These are phyloP conservation scores for Coemansia linderi DNA, from an alignment of 371 early-diverging fungal species.

Conservation along the genomic window DNA sequence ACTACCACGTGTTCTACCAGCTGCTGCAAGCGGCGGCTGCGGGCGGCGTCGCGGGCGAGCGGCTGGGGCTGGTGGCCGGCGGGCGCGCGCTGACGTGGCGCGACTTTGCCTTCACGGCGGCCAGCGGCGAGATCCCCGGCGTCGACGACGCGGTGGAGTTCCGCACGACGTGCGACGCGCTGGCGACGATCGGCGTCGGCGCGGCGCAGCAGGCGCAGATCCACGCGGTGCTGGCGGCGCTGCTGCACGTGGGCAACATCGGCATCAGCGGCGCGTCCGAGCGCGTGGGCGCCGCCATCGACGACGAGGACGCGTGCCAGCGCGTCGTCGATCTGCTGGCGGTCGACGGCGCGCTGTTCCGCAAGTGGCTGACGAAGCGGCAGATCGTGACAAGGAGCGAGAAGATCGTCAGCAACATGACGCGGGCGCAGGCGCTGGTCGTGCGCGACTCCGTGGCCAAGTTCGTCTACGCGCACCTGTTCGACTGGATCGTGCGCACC, in stretches of 20 bases:
- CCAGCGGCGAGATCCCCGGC: conserved; percentile 75
- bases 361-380: conserved; percentile 85
- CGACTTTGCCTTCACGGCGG: conserved; percentile 85
- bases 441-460: conserved; percentile 93
- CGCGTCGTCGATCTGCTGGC: conserved; percentile 73
- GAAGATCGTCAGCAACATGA: conserved; percentile 78
- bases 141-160: conserved; percentile 93
- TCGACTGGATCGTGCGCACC: conserved; percentile 89
- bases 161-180: conserved; percentile 78
- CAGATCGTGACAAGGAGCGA: conserved; percentile 87
- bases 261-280: conserved; percentile 75
- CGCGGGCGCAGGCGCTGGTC: conserved; percentile 72
- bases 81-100: conserved; percentile 54
- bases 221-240: conserved; percentile 83
- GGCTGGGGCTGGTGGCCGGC: conserved; percentile 68
- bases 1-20: conserved; percentile 99
- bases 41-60: conserved; percentile 67
- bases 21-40: conserved; percentile 86
- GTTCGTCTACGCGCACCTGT: conserved; percentile 88
- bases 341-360: conserved; percentile 73
- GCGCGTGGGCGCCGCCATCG: conserved; percentile 65
- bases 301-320: conserved; percentile 63
- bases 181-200: conserved; percentile 83
- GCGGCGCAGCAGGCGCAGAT: conserved; percentile 87
- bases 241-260: conserved; percentile 93